Evolutionary conservation across 345 rosid species (phyloP).

Genomic region (Cardamine chenopodiifolia): DNA sequence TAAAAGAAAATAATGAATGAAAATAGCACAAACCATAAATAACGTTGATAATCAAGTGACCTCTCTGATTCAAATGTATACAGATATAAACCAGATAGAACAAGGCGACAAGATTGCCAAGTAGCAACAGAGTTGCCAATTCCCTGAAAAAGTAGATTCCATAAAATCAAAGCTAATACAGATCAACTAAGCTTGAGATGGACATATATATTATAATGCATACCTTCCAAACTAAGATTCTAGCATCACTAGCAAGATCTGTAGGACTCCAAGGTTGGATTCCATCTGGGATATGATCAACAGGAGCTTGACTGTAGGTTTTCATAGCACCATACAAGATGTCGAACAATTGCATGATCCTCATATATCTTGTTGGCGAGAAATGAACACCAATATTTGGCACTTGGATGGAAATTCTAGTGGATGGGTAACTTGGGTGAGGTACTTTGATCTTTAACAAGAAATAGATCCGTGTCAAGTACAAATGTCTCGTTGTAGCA

Average conservation of each 20-base stretch:
- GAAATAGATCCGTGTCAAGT: constrained; percentile 25
- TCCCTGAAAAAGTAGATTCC: constrained; percentile 58
- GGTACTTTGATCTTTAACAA: constrained; percentile 77
- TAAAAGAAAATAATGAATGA: constrained; percentile 14
- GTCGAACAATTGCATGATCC: constrained; percentile 71
- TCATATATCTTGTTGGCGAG: constrained; percentile 80
- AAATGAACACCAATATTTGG: constrained; percentile 95
- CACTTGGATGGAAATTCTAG: constrained; percentile 89
- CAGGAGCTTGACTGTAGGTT: constrained; percentile 63
- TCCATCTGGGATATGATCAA: constrained; percentile 62
- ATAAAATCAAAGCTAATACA: constrained; percentile 24
- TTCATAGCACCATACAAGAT: constrained; percentile 61
- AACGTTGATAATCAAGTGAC: constrained; percentile 79
- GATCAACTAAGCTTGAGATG: constrained; percentile 33
- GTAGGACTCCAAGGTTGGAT: constrained; percentile 66
- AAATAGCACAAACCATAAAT: constrained; percentile 67
- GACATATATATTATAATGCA: constrained; percentile 27
- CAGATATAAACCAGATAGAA: constrained; percentile 81
- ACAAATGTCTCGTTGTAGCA: constrained; percentile 25
- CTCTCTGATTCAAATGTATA: constrained; percentile 81
- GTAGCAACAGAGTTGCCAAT: constrained; percentile 91
- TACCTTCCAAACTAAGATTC: constrained; percentile 96
- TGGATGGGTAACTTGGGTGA: constrained; percentile 85
- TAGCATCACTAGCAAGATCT: constrained; percentile 74
- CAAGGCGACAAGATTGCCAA: constrained; percentile 93